A percentile compares a stretch with the other conserved stretches of the same genome.
These are phyloP conservation scores for Verticillium isaacii DNA, from an alignment of 2,329 filamentous ascomycete species.

Conservation along the genomic window DNA sequence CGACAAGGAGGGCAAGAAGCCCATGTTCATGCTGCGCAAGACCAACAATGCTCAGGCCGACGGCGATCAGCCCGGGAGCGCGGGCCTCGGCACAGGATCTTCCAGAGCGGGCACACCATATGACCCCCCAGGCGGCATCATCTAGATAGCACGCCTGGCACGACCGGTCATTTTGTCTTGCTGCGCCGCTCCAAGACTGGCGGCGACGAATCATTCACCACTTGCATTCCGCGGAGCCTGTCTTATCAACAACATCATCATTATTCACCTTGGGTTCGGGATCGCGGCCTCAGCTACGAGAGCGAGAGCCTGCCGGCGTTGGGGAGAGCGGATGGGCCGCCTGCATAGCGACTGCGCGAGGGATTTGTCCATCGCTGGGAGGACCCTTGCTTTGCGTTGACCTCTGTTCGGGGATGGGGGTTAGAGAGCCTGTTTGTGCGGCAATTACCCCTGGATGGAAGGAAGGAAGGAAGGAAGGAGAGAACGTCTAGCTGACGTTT, in stretches of 20 bases:
- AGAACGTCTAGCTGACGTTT: neutral
- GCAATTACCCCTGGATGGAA: no score
- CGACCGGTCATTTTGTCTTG: neutral
- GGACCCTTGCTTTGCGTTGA: neutral
- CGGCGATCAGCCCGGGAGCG: slow-evolving; percentile 46
- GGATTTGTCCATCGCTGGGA: neutral
- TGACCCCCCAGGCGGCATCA: slow-evolving; percentile 57
- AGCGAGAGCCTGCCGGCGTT: neutral
- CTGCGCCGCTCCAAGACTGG: neutral
- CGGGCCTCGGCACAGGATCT: slow-evolving; percentile 40
- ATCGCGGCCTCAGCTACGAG: neutral
- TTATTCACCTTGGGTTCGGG: neutral
- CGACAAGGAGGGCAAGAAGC: slow-evolving; percentile 94
- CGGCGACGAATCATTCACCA: neutral
- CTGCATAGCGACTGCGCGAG: slow-evolving; percentile 1
- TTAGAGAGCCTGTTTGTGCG: no score
- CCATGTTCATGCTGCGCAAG: slow-evolving; percentile 96
- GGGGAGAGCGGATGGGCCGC: neutral
- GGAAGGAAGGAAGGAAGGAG: no score
- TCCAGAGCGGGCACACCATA: slow-evolving; percentile 43
- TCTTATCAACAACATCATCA: neutral
- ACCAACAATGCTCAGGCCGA: slow-evolving; percentile 51
- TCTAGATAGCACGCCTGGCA: slow-evolving; percentile 27
- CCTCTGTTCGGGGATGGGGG: neutral
- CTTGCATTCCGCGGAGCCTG: neutral